Evolutionary conservation across 768 basidiomycete species (phyloP).

Genomic region (Xanthoconium purpureum): DNA sequence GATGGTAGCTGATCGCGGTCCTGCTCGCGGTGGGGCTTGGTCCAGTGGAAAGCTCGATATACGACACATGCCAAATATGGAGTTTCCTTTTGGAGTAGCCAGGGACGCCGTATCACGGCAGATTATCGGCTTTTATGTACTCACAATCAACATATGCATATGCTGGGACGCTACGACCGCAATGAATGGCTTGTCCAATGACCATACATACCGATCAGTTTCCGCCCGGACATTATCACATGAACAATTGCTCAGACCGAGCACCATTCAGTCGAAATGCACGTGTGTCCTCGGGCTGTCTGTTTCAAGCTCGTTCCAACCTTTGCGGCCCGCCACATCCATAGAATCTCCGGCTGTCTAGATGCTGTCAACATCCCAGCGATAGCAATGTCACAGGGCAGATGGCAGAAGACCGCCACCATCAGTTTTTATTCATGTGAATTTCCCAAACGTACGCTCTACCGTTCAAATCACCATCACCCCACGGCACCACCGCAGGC

Average conservation of each 20-base stretch:
- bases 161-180: constrained; percentile 3
- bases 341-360: neutral
- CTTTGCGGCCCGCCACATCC: neutral
- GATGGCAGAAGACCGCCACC: constrained; percentile 5
- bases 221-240: neutral
- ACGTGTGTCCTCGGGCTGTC: neutral
- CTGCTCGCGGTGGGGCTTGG: constrained; percentile 1
- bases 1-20: constrained; percentile 14
- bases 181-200: constrained; percentile 2
- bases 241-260: neutral
- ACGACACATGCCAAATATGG: constrained; percentile 18
- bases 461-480: constrained; percentile 2
- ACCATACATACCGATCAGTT: neutral
- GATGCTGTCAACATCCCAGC: neutral
- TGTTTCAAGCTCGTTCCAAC: neutral
- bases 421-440: constrained; percentile 8
- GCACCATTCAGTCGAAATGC: neutral
- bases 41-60: constrained; percentile 2
- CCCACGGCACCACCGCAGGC: constrained; percentile 5
- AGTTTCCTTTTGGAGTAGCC: constrained; percentile 25
- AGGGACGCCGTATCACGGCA: constrained; percentile 28
- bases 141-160: constrained; percentile 6
- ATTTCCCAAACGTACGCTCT: constrained; percentile 12
- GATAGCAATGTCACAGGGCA: constrained; percentile 1
- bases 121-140: constrained; percentile 29